phyloP scores from a whole-genome alignment of 2,329 filamentous ascomycete species.

The Fusarium sacchari region DNA sequence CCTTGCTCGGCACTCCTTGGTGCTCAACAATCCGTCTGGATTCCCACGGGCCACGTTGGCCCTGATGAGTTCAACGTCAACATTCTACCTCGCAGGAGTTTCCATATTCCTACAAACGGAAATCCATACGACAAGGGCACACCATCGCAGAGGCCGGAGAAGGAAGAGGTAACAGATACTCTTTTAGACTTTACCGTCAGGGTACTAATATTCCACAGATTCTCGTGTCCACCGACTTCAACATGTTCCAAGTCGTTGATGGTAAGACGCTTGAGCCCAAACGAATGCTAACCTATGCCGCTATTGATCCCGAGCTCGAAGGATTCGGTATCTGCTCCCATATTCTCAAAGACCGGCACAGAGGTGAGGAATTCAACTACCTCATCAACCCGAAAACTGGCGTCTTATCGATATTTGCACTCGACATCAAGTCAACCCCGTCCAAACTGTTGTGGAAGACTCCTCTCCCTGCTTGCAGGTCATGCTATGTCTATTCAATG shows the following conservation, averaged over 20 bases:
- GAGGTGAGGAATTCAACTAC: background rate
- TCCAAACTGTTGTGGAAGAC: background rate
- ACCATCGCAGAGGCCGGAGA: background rate
- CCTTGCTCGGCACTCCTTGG: background rate
- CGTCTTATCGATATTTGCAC: background rate
- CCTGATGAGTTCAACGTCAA: background rate
- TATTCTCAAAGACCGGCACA: background rate
- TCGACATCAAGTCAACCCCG: background rate
- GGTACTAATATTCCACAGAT: background rate
- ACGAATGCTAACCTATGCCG: background rate
- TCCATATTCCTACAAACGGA: background rate
- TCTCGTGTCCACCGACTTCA: background rate
- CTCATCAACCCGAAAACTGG: background rate
- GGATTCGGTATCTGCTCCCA: background rate
- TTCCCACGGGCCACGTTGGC: background rate
- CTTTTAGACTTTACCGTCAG: background rate
- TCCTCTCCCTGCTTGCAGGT: background rate
- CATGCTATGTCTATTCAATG: background rate
- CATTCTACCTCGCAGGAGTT: background rate
- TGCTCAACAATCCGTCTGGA: background rate
- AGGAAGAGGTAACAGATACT: background rate
- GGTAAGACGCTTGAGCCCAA: background rate
- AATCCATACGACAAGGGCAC: background rate
- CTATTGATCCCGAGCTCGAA: background rate
- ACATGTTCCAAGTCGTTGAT: background rate